Evolutionary conservation across 1,284 basidiomycete genomes (phyloP).

Genomic region (Megacollybia platyphylla): DNA sequence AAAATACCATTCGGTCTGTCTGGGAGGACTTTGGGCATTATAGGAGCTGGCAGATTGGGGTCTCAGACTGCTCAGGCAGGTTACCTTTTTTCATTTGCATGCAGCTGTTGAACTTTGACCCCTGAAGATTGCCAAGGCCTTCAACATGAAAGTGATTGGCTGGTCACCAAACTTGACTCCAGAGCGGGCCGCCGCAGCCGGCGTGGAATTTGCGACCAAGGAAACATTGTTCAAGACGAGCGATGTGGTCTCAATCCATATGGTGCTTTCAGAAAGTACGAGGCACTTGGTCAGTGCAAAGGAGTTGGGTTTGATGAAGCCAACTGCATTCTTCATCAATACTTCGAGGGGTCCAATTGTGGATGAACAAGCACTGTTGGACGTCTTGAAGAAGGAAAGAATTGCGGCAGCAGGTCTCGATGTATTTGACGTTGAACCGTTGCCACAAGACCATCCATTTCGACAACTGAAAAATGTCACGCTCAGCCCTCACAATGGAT

Average conservation of each 20-base stretch:
- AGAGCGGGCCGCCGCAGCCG: slow-evolving; percentile 37
- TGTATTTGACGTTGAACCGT: slow-evolving; percentile 52
- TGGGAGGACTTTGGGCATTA: slow-evolving; percentile 42
- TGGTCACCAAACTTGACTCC: slow-evolving; percentile 56
- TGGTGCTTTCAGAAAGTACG: slow-evolving; percentile 41
- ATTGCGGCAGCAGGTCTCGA: slow-evolving; percentile 45
- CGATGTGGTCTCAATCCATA: slow-evolving; percentile 49
- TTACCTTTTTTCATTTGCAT: slow-evolving; percentile 1
- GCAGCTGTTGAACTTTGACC: slow-evolving; percentile 1
- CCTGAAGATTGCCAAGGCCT: slow-evolving; percentile 41
- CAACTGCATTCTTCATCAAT: slow-evolving; percentile 47
- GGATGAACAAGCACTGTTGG: slow-evolving; percentile 38
- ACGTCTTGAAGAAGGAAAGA: slow-evolving; percentile 30
- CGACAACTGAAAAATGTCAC: slow-evolving; percentile 37
- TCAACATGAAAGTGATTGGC: slow-evolving; percentile 44
- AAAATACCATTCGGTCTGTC: slow-evolving; percentile 37
- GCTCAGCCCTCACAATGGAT: slow-evolving; percentile 49
- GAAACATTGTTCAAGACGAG: slow-evolving; percentile 36
- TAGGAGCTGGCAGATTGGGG: slow-evolving; percentile 49
- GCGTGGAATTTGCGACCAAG: slow-evolving; percentile 37
- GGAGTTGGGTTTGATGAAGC: slow-evolving; percentile 40
- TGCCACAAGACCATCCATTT: slow-evolving; percentile 43
- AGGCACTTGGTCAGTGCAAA: slow-evolving; percentile 28
- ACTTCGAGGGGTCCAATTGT: slow-evolving; percentile 52
- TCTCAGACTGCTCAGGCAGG: slow-evolving; percentile 29